A percentile compares a stretch with the other conserved stretches of the same genome.
These are phyloP conservation scores for Suhomyces anneliseae DNA, from an alignment of 1,139 yeast species.

Conservation along the genomic window DNA sequence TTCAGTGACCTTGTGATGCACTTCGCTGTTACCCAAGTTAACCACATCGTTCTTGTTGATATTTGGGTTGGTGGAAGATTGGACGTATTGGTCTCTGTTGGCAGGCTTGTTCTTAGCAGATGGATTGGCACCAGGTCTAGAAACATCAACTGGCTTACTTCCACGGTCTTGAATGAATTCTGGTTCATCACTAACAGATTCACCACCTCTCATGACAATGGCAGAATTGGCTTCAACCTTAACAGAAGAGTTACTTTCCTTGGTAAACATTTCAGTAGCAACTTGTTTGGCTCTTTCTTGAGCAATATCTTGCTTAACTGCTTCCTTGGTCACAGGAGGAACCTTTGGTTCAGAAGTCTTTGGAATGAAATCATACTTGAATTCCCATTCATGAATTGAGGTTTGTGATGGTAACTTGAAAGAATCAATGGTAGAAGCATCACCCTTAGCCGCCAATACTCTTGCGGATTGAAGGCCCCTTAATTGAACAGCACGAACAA, in stretches of 20 bases:
- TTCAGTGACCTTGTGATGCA: slow-evolving; percentile 38
- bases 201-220: slow-evolving; percentile 47
- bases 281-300: slow-evolving; percentile 41
- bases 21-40: slow-evolving; percentile 38
- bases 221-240: slow-evolving; percentile 49
- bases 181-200: slow-evolving; percentile 39
- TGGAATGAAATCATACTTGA: slow-evolving; percentile 52
- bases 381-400: slow-evolving; percentile 50
- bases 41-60: slow-evolving; percentile 41
- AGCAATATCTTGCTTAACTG: slow-evolving; percentile 51
- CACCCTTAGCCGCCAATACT: slow-evolving; percentile 37
- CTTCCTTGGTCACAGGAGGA: slow-evolving; percentile 53
- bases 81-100: slow-evolving; percentile 45
- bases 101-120: slow-evolving; percentile 30
- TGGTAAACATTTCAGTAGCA: slow-evolving; percentile 41
- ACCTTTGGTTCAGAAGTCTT: slow-evolving; percentile 47
- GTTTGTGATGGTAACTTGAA: slow-evolving; percentile 48
- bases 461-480: slow-evolving; percentile 5
- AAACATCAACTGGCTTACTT: slow-evolving; percentile 17
- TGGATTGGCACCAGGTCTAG: slow-evolving; percentile 9
- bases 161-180: slow-evolving; percentile 41
- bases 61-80: slow-evolving; percentile 43
- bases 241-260: slow-evolving; percentile 39
- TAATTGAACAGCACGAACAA: neutral
- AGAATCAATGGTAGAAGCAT: slow-evolving; percentile 47